Conservation (phyloP, 768 basidiomycete species). For the Pisolithus tinctorius region DNA sequence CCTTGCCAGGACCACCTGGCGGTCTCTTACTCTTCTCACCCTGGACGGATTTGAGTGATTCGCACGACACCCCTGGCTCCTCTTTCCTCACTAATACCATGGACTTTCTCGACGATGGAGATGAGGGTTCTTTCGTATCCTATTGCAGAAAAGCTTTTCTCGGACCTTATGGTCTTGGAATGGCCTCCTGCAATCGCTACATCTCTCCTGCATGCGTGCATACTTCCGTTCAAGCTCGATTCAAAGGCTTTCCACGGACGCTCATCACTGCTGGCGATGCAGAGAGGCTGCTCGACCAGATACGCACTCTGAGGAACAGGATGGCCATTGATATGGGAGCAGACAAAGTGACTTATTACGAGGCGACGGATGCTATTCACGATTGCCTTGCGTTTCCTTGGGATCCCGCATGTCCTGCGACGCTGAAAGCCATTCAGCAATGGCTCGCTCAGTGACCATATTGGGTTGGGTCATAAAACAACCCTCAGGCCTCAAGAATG, state of each 20-base stretch:
- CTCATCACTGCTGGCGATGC: constrained; percentile 54
- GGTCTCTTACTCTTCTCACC: constrained; percentile 50
- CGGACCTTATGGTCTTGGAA: constrained; percentile 41
- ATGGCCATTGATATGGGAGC: constrained; percentile 47
- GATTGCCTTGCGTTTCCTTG: constrained; percentile 45
- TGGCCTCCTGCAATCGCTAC: constrained; percentile 42
- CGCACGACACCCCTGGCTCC: constrained; percentile 32
- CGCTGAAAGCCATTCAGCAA: constrained; percentile 40
- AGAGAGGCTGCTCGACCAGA: constrained; percentile 48
- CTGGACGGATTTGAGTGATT: constrained; percentile 40
- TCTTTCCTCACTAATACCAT: constrained; percentile 34
- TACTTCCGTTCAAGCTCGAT: constrained; percentile 31
- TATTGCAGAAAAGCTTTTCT: constrained; percentile 38
- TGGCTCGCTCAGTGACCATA: constrained; percentile 28
- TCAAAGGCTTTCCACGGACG: constrained; percentile 53
- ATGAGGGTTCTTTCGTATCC: constrained; percentile 6
- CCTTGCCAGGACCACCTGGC: constrained; percentile 40
- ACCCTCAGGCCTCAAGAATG: no score
- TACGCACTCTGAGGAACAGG: constrained; percentile 36
- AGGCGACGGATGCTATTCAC: constrained; percentile 47
- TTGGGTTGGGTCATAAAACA: no score
- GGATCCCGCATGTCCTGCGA: constrained; percentile 46
- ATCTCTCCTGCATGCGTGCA: constrained; percentile 54
- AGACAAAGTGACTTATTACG: constrained; percentile 40
- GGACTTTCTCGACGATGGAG: constrained; percentile 11